phyloP scores from a whole-genome alignment of 2,329 filamentous ascomycete species.

The Neofusicoccum sp. region DNA sequence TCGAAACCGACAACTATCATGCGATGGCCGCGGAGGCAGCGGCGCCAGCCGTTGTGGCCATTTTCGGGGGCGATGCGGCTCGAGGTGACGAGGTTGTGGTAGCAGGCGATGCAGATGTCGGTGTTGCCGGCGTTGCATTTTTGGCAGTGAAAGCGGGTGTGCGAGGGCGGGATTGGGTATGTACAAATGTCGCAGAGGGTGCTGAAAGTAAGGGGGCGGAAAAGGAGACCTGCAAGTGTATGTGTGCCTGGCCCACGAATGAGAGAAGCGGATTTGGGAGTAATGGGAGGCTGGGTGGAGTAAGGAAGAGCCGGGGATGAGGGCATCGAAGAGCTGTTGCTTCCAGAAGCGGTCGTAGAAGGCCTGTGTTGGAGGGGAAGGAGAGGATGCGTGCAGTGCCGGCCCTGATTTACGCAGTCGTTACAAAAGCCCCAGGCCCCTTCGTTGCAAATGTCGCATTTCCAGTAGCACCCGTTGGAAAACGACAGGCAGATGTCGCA shows the following conservation, averaged over 20 bases:
- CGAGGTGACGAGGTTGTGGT: slow-evolving; percentile 65
- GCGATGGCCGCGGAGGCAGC: slow-evolving; percentile 78
- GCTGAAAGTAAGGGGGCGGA: slow-evolving; percentile 70
- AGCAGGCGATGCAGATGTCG: slow-evolving; percentile 81
- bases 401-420: slow-evolving; percentile 79
- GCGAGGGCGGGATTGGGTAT: slow-evolving; percentile 68
- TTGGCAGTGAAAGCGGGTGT: slow-evolving; percentile 78
- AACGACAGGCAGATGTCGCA: slow-evolving; percentile 74
- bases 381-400: slow-evolving; percentile 79
- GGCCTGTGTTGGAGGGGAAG: slow-evolving; percentile 70
- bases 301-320: slow-evolving; percentile 36
- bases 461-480: slow-evolving; percentile 87
- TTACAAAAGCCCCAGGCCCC: slow-evolving; percentile 97
- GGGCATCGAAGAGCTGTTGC: slow-evolving; percentile 25
- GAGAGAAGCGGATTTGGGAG: slow-evolving; percentile 34
- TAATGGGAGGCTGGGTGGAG: slow-evolving; percentile 30
- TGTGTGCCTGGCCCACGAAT: slow-evolving; percentile 37
- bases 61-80: slow-evolving; percentile 73
- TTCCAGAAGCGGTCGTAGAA: slow-evolving; percentile 7
- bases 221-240: slow-evolving; percentile 46
- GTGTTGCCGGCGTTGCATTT: slow-evolving; percentile 80
- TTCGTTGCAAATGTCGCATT: slow-evolving; percentile 82
- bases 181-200: slow-evolving; percentile 80
- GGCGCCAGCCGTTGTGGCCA: slow-evolving; percentile 78
- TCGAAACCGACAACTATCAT: slow-evolving; percentile 82